Evolutionary conservation across 2,329 filamentous ascomycete genomes (phyloP).

Genomic region (Penicillium sp.): DNA sequence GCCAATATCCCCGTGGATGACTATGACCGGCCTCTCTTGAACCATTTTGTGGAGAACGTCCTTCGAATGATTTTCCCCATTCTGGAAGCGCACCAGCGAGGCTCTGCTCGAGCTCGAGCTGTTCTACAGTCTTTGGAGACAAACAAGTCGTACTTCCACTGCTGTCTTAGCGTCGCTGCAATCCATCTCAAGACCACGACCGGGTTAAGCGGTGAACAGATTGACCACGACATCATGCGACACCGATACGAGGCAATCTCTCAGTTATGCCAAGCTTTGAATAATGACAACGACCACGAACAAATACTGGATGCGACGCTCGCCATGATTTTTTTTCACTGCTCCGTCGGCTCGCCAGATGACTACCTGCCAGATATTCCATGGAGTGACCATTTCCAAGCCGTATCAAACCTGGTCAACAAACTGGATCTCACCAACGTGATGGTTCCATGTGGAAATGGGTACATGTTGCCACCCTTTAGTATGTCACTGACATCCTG

Average conservation of each 20-base stretch:
- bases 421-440: slow-evolving; percentile 76
- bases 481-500: slow-evolving; percentile 88
- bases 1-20: slow-evolving; percentile 82
- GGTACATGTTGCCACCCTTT: slow-evolving; percentile 72
- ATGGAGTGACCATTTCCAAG: slow-evolving; percentile 97
- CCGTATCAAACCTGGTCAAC: slow-evolving; percentile 79
- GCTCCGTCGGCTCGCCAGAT: slow-evolving; percentile 81
- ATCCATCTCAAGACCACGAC: slow-evolving; percentile 85
- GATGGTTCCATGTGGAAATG: slow-evolving; percentile 62
- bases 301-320: slow-evolving; percentile 90
- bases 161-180: slow-evolving; percentile 89
- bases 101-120: slow-evolving; percentile 75
- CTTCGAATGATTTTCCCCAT: slow-evolving; percentile 89
- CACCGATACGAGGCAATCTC: slow-evolving; percentile 88
- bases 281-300: slow-evolving; percentile 76
- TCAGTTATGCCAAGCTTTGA: slow-evolving; percentile 79
- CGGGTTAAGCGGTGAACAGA: slow-evolving; percentile 66
- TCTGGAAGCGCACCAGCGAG: slow-evolving; percentile 84
- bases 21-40: slow-evolving; percentile 79
- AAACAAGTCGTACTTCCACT: slow-evolving; percentile 93
- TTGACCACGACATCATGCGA: slow-evolving; percentile 89
- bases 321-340: slow-evolving; percentile 96
- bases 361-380: slow-evolving; percentile 87
- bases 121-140: slow-evolving; percentile 84
- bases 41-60: slow-evolving; percentile 88